Evolutionary conservation across 495 filamentous ascomycete species (phyloP).

Genomic region (Emericellopsis terricola): DNA sequence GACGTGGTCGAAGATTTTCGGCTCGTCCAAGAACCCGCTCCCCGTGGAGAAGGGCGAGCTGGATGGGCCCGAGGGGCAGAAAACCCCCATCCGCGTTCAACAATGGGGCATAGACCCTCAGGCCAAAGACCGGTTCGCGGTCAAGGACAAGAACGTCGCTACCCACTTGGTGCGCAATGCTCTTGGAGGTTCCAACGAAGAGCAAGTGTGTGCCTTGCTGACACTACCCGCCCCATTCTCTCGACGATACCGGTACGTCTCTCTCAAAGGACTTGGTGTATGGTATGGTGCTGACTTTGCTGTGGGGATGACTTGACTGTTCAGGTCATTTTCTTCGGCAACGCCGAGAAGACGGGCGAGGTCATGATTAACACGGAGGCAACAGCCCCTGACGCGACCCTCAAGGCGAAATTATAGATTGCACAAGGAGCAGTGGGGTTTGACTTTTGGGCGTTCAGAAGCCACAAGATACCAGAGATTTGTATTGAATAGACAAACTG

Average conservation of each 20-base stretch:
- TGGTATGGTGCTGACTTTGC: slow-evolving; percentile 4
- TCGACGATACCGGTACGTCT: slow-evolving; percentile 58
- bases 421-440: no score
- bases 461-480: no score
- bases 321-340: slow-evolving; percentile 96
- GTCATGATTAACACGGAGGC: slow-evolving; percentile 76
- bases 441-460: no score
- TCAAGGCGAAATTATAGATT: slow-evolving; percentile 22
- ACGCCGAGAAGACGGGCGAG: slow-evolving; percentile 53
- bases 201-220: slow-evolving; percentile 86
- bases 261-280: background rate
- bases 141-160: slow-evolving; percentile 90
- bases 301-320: slow-evolving; percentile 83
- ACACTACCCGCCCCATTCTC: slow-evolving; percentile 85
- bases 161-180: slow-evolving; percentile 95
- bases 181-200: slow-evolving; percentile 78
- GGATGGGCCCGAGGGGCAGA: slow-evolving; percentile 29
- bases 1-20: slow-evolving; percentile 40
- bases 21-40: slow-evolving; percentile 27
- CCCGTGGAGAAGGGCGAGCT: slow-evolving; percentile 32
- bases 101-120: slow-evolving; percentile 64
- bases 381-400: slow-evolving; percentile 43
- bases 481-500: no score
- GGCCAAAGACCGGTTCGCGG: slow-evolving; percentile 64
- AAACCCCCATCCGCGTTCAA: slow-evolving; percentile 63